Conservation (phyloP, 1,139 yeast genomes). For the Keqinozyma sinolaborantium region DNA sequence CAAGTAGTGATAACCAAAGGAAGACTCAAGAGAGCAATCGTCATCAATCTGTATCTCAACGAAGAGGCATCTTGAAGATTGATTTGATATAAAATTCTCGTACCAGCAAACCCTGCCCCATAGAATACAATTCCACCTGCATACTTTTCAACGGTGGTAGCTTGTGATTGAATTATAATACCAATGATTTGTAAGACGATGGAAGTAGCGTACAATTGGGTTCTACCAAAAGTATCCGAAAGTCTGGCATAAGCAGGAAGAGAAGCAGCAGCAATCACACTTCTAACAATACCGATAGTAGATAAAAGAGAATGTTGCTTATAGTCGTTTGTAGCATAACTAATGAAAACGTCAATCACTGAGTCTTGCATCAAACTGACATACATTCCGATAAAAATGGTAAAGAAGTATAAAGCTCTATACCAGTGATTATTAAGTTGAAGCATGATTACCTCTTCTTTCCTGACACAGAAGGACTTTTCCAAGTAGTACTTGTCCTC, state of each 20-base stretch:
- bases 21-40: constrained; percentile 18
- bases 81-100: constrained; percentile 6
- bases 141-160: constrained; percentile 22
- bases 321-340: constrained; percentile 23
- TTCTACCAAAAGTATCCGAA: constrained; percentile 27
- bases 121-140: constrained; percentile 24
- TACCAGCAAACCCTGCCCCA: constrained; percentile 22
- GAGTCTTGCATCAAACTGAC: background rate
- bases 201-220: constrained; percentile 17
- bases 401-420: background rate
- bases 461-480: background rate
- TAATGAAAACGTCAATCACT: background rate
- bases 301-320: constrained; percentile 27
- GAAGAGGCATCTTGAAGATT: constrained; percentile 29
- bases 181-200: constrained; percentile 21
- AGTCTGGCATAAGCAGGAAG: constrained; percentile 26
- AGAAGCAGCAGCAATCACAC: constrained; percentile 22
- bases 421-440: background rate
- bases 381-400: background rate
- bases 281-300: constrained; percentile 25
- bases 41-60: constrained; percentile 28
- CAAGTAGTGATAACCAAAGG: constrained; percentile 29
- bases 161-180: constrained; percentile 21
- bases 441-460: background rate
- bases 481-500: too few relatives aligned